Conservation (phyloP, 176 grass and related monocot species). For the Cenchrus americanus region DNA sequence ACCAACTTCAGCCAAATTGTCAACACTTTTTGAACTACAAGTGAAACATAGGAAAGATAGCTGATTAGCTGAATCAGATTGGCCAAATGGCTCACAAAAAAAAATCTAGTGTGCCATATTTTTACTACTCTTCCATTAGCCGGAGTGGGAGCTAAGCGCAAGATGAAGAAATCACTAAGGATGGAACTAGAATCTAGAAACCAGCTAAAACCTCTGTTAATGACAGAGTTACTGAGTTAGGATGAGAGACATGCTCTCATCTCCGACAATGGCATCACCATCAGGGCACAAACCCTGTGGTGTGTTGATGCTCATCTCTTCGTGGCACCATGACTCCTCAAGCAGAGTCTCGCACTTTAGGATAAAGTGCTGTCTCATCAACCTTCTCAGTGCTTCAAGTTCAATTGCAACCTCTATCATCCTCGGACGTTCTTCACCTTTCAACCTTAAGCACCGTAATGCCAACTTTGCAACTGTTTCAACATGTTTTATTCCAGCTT, state of each 20-base stretch:
- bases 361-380: slow-evolving; percentile 46
- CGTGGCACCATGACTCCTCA: neutral
- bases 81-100: neutral
- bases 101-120: neutral
- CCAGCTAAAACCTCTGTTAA: neutral
- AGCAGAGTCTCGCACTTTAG: neutral
- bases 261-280: neutral
- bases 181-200: neutral
- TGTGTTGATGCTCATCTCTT: neutral
- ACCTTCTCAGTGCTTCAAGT: slow-evolving; percentile 57
- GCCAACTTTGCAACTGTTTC: slow-evolving; percentile 53
- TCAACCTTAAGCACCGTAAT: slow-evolving; percentile 47
- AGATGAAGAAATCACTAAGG: neutral
- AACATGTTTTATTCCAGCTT: slow-evolving; percentile 51
- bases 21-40: neutral
- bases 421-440: slow-evolving; percentile 52
- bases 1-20: neutral
- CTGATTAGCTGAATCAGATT: neutral
- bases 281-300: neutral
- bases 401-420: slow-evolving; percentile 61
- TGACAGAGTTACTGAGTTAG: neutral
- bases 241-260: slow-evolving; percentile 7
- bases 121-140: no score
- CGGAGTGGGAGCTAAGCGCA: neutral
- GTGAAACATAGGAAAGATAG: neutral